Evolutionary conservation across 257 asterid genomes (phyloP), one percentile per base, ranked within the genome.

Genomic region (Ligustrum vulgare): DNA sequence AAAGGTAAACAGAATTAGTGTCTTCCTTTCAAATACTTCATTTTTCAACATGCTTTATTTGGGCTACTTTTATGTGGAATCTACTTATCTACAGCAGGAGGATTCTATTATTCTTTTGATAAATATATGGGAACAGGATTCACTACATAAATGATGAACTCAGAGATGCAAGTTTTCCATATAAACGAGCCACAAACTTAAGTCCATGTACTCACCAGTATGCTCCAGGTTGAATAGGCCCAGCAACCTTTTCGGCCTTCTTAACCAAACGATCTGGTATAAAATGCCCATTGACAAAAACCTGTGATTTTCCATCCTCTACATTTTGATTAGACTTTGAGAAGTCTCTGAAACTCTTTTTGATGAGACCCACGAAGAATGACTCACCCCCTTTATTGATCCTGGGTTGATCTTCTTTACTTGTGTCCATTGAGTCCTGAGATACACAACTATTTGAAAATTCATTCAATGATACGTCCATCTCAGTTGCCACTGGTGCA

Each of bases 171-270:
- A 39, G 70, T 23, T 32, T 54, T 35, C 32, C 75, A 76, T 63
- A 77, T 47, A 72, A 58, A 63, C 32, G 67, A 79, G 12, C 69
- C 47, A 60, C 16, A 60, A 70, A 62, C 51, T 45, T 60, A 34
- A 20, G 75, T 43, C 80, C 41, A 72, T n/a, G 77, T 12, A 76
- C 89, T 84, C 72, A 94, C 99, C 99, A 94, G 79, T 91, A 94
- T 20, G 87, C 86, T 74, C 99, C 99, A 0, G 98, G 93, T 84
- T 89, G 96, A 81, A 94, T 85, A 60, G 97, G 85, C 43, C 99
- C 99, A 70, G 99, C 91, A 70, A 86, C 82, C 82, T 89, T 89
- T 80, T 92, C 98, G 62, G 97, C 99, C 87, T 91, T 94, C 91
- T 86, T 89, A 72, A 94, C 89, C 1, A 74, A 80, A n/a, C 90